Evolutionary conservation across 2,329 filamentous ascomycete species (phyloP).

Genomic region (Penicillium brevicompactum): DNA sequence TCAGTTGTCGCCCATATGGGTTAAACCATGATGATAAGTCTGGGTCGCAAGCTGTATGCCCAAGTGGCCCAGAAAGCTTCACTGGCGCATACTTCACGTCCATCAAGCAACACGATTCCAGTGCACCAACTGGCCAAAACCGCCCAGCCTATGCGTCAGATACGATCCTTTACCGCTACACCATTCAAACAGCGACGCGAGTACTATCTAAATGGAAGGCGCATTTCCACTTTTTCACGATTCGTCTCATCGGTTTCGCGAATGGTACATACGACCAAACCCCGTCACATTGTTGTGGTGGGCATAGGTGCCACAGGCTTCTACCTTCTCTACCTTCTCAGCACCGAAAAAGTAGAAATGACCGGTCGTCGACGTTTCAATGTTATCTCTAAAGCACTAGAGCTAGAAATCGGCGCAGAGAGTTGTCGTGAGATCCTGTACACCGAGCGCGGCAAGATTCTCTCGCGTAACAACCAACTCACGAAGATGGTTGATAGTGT

Average conservation of each 20-base stretch:
- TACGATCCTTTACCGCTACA: no score
- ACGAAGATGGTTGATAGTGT: constrained; percentile 55
- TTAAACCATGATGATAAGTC: background rate
- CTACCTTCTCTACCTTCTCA: constrained; percentile 59
- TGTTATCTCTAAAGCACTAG: constrained; percentile 49
- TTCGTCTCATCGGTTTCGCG: constrained; percentile 9
- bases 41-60: no score
- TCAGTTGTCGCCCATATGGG: no score
- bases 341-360: constrained; percentile 59
- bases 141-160: no score
- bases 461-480: constrained; percentile 53
- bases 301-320: constrained; percentile 48
- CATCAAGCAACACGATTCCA: constrained; percentile 8
- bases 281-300: constrained; percentile 37
- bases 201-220: background rate
- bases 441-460: constrained; percentile 49
- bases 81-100: background rate
- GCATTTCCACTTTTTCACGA: constrained; percentile 14
- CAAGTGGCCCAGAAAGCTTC: no score
- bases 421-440: constrained; percentile 53
- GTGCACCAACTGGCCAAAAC: background rate
- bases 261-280: constrained; percentile 13
- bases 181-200: no score
- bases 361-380: constrained; percentile 63
- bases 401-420: constrained; percentile 46